Conservation (phyloP, 352 stramenopile species). For the Phytophthora nicotianae region DNA sequence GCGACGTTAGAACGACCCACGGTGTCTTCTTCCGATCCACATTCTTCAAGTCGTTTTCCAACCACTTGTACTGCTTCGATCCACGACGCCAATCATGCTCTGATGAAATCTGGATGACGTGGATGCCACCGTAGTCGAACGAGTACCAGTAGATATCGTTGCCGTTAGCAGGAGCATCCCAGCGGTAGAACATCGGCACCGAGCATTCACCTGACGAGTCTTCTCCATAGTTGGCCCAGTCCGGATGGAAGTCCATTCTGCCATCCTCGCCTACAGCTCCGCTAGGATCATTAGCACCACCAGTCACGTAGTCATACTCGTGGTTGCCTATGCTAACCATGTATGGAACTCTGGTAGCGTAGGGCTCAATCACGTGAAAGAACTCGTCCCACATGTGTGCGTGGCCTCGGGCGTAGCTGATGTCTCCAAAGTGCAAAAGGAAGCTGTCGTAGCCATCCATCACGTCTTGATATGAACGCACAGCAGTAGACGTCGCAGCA, state of each 20-base stretch:
- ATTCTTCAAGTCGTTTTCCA: constrained; percentile 81
- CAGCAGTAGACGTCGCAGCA: constrained; percentile 60
- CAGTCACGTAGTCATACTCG: constrained; percentile 76
- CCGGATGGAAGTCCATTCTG: constrained; percentile 70
- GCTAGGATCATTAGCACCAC: constrained; percentile 63
- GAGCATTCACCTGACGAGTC: constrained; percentile 80
- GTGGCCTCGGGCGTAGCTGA: constrained; percentile 71
- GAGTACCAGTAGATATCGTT: constrained; percentile 90
- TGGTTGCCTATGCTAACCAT: constrained; percentile 84
- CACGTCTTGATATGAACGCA: constrained; percentile 67
- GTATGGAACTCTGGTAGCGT: constrained; percentile 75
- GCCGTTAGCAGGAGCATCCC: constrained; percentile 62
- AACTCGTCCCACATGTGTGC: constrained; percentile 77
- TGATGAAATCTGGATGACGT: constrained; percentile 92
- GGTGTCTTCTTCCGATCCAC: constrained; percentile 89
- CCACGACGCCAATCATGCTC: constrained; percentile 90
- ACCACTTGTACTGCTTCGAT: constrained; percentile 90
- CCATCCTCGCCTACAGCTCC: constrained; percentile 51
- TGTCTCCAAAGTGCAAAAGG: constrained; percentile 77
- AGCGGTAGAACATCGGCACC: constrained; percentile 80
- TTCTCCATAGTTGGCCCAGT: constrained; percentile 71
- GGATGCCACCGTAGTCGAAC: constrained; percentile 89
- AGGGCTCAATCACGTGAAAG: constrained; percentile 73
- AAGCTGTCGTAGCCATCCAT: constrained; percentile 73
- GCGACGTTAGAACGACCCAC: constrained; percentile 92